A percentile compares a stretch with the other conserved stretches of the same genome.
Evolutionary conservation across 108 stramenopile genomes (phyloP).

Genomic region (Skeletonema tropicum): DNA sequence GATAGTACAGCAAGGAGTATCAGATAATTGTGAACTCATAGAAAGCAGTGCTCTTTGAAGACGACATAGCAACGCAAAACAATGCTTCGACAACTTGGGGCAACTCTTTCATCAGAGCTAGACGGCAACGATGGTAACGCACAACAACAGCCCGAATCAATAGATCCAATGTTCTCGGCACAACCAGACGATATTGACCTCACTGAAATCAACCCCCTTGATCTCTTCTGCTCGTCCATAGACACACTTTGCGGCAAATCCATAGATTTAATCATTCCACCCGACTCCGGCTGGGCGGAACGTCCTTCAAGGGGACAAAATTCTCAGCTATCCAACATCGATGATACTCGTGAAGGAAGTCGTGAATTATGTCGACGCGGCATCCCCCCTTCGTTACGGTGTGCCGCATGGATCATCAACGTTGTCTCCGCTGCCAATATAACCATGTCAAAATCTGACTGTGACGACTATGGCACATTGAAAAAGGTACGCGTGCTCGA

Average conservation of each 20-base stretch:
- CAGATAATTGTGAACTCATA: too few relatives aligned
- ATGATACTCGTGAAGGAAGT: constrained; percentile 21
- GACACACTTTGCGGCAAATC: constrained; percentile 21
- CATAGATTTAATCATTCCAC: constrained; percentile 32
- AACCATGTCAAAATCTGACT: constrained; percentile 14
- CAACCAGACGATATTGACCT: constrained; percentile 10
- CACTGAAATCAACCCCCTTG: constrained; percentile 33
- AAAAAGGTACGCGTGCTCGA: constrained; percentile 62
- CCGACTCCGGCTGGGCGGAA: constrained; percentile 26
- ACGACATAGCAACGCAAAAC: too few relatives aligned
- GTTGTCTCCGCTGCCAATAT: constrained; percentile 39
- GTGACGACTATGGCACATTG: constrained; percentile 53
- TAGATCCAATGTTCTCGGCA: too few relatives aligned
- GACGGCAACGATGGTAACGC: background rate
- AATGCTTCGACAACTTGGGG: background rate
- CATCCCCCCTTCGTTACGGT: constrained; percentile 43
- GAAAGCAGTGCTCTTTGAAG: too few relatives aligned
- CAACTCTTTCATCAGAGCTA: constrained; percentile 1
- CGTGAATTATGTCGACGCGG: constrained; percentile 27
- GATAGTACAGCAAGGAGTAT: too few relatives aligned
- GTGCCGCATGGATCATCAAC: constrained; percentile 47
- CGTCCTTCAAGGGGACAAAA: constrained; percentile 10
- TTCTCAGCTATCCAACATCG: background rate
- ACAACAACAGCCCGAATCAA: background rate
- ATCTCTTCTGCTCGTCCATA: constrained; percentile 37